Evolutionary conservation across 805 yeast genomes (phyloP), one percentile per base, ranked within the genome.

Genomic region (Starmerella cellae): DNA sequence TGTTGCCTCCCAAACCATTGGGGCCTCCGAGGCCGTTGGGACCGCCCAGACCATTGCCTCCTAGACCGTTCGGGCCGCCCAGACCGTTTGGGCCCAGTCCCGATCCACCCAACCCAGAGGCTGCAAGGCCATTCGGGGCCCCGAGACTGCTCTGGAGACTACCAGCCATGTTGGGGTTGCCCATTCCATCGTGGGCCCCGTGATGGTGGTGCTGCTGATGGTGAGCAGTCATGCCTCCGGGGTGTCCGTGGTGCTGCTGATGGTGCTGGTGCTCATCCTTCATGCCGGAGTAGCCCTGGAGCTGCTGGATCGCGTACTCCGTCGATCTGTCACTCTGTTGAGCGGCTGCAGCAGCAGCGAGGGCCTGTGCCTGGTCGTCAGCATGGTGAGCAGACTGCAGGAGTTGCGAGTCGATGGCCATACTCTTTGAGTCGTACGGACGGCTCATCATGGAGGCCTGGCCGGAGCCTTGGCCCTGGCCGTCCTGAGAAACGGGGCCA

Each of bases 231-330:
- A 8, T 19, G 32, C 32, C 32, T 6, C 37, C 27, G 24, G 27
- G 24, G 4, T 21, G 28, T 6, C 35, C 28, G 10, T 17, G 17
- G 23, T 37, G 41, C 18, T 39, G 42, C 19, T 34, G 43, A 37
- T 35, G 43, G 35, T 40, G 43, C 21, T 47, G 48, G 18, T 31
- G 27, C 27, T 48, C 51, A 6, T 47, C 48, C 41, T 48, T 48
- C 27, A 48, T 38, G 4, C 45, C 45, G 10, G 43, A 47, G 31
- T 43, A 47, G 32, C 52, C 52, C 37, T 48, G 52, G 23, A 48
- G 45, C 46, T 48, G 52, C 43, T 48, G 52, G 26, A 48, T 48
- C 35, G 52, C 52, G 45, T 48, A 48, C 42, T 48, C 52, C 9
- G 52, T 44, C 19, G 51, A 41, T 22, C 52, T 41, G 46, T 48